phyloP scores from a whole-genome alignment of 345 rosid genomes.

The Gossypium longicalyx region DNA sequence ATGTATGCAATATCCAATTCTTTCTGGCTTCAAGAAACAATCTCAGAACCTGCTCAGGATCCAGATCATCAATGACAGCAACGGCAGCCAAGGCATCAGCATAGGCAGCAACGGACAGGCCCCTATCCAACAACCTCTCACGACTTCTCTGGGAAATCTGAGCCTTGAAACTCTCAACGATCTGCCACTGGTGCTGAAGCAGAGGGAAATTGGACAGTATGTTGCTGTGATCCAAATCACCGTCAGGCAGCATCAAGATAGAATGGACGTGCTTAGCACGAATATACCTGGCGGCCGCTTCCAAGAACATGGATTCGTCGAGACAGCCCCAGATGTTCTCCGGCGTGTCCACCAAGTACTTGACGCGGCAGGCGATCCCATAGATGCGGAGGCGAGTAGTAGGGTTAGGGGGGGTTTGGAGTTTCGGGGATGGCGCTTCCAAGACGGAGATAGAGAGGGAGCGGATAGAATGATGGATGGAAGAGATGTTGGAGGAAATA shows the following conservation, averaged over 20 bases:
- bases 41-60: slow-evolving; percentile 57
- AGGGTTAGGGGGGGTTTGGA: slow-evolving; percentile 30
- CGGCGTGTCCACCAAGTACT: slow-evolving; percentile 88
- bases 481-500: slow-evolving; percentile 61
- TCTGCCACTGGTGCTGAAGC: slow-evolving; percentile 96
- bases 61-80: slow-evolving; percentile 76
- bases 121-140: slow-evolving; percentile 76
- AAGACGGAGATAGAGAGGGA: slow-evolving; percentile 50
- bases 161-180: slow-evolving; percentile 86
- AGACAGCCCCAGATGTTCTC: slow-evolving; percentile 96
- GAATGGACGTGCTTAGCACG: slow-evolving; percentile 83
- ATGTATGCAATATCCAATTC: slow-evolving; percentile 71
- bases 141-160: slow-evolving; percentile 95
- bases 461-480: slow-evolving; percentile 53
- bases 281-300: slow-evolving; percentile 73
- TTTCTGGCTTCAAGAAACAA: slow-evolving; percentile 77
- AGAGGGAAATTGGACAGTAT: slow-evolving; percentile 74
- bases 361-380: slow-evolving; percentile 84
- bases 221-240: slow-evolving; percentile 45
- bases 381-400: slow-evolving; percentile 41
- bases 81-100: slow-evolving; percentile 90
- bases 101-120: slow-evolving; percentile 52
- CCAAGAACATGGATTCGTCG: slow-evolving; percentile 86
- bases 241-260: slow-evolving; percentile 32
- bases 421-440: slow-evolving; percentile 55